Percentiles rank a stretch among this genome's conserved stretches.
phyloP scores from a whole-genome alignment of 495 filamentous ascomycete genomes.

The Aspergillus nidulans region DNA sequence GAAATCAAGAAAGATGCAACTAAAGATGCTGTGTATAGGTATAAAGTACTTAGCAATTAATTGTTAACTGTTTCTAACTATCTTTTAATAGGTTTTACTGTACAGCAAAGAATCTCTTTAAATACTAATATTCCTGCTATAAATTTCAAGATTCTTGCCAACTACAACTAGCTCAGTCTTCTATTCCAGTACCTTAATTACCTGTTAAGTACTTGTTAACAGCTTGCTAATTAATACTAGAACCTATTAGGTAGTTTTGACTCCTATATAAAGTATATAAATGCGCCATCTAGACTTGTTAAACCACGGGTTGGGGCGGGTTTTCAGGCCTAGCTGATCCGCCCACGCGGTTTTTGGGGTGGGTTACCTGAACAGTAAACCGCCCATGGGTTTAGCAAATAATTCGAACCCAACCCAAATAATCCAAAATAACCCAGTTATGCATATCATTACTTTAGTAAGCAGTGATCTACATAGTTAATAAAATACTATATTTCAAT shows the following conservation, averaged over 20 bases:
- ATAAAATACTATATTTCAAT: too few relatives aligned
- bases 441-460: too few relatives aligned
- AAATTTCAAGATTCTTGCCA: background rate
- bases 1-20: conserved; percentile 2
- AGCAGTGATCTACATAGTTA: too few relatives aligned
- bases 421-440: too few relatives aligned
- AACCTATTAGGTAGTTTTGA: background rate
- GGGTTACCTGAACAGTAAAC: too few relatives aligned
- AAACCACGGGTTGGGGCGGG: too few relatives aligned
- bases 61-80: background rate
- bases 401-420: too few relatives aligned
- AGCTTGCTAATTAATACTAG: background rate
- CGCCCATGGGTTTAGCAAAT: too few relatives aligned
- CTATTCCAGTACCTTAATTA: background rate
- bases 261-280: conserved; percentile 1
- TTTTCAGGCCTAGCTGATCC: too few relatives aligned
- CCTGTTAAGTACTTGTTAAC: background rate
- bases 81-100: conserved; percentile 7
- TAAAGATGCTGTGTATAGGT: conserved; percentile 7
- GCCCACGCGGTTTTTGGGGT: too few relatives aligned
- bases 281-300: background rate
- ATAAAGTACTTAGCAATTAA: background rate
- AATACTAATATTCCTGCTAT: background rate
- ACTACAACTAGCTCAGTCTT: background rate
- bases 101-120: conserved; percentile 1